Conservation (phyloP, 306 rosid species). For the Pterocarpus macrocarpus region DNA sequence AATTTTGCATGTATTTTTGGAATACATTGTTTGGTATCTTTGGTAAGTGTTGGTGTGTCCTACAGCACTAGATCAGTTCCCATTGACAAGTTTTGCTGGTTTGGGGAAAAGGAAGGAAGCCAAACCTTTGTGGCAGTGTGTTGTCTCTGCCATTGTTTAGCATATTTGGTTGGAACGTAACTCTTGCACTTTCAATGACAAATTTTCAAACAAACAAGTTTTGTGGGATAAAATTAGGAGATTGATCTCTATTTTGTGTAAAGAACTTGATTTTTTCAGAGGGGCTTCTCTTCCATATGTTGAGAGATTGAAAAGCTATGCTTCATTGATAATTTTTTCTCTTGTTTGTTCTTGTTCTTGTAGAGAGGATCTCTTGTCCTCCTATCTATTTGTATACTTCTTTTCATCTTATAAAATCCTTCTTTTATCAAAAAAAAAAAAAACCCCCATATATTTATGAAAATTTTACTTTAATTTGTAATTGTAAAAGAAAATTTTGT, state of each 20-base stretch:
- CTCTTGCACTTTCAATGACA: no score
- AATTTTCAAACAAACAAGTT: no score
- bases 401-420: not conserved
- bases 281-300: no score
- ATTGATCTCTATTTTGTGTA: no score
- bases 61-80: not conserved
- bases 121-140: not conserved
- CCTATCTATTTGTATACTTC: not conserved
- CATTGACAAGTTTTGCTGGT: not conserved
- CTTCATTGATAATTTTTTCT: no score
- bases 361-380: not conserved
- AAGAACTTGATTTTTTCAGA: no score
- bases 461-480: not conserved
- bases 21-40: not conserved
- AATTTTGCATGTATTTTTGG: not conserved
- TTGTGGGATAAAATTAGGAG: no score
- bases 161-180: no score
- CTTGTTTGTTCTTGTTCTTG: not conserved
- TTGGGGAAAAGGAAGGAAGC: not conserved
- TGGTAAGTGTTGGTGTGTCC: not conserved
- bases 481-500: conserved; percentile 13
- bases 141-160: not conserved
- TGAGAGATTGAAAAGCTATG: no score
- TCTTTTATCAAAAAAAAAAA: not conserved
- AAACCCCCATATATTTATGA: not conserved